A percentile compares a stretch with the other conserved stretches of the same genome.
phyloP scores from a whole-genome alignment of 768 basidiomycete genomes.

The Pisolithus microcarpus region DNA sequence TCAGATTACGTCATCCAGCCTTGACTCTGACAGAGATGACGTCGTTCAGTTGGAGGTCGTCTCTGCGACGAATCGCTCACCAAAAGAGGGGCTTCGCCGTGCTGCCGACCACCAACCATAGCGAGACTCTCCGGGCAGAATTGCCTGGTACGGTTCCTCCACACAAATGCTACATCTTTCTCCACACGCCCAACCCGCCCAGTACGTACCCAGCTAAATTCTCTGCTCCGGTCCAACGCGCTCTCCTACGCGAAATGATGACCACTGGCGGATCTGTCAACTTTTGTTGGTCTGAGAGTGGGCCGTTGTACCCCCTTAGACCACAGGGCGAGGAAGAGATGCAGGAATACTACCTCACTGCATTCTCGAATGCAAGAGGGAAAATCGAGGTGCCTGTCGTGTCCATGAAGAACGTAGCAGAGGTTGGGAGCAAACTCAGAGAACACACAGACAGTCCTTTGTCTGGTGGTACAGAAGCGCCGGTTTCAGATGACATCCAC shows the following conservation, averaged over 20 bases:
- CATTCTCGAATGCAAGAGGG: slow-evolving; percentile 44
- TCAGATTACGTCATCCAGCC: neutral
- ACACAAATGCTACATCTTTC: slow-evolving; percentile 49
- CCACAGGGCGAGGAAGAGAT: slow-evolving; percentile 8
- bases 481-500: slow-evolving; percentile 24
- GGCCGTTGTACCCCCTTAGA: slow-evolving; percentile 8
- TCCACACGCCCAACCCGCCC: slow-evolving; percentile 46
- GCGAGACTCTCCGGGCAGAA: slow-evolving; percentile 1
- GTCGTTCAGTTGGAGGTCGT: neutral
- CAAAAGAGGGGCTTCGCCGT: too few relatives aligned
- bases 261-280: slow-evolving; percentile 54
- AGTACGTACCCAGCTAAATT: slow-evolving; percentile 40
- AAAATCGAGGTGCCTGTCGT: slow-evolving; percentile 44
- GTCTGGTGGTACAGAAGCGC: neutral
- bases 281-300: slow-evolving; percentile 44
- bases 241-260: slow-evolving; percentile 36
- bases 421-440: slow-evolving; percentile 31
- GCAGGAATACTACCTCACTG: slow-evolving; percentile 35
- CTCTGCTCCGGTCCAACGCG: slow-evolving; percentile 43
- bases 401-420: slow-evolving; percentile 43
- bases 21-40: neutral
- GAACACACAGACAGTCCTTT: slow-evolving; percentile 27
- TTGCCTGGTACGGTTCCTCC: slow-evolving; percentile 46
- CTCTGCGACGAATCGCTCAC: too few relatives aligned
- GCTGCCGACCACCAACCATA: neutral